These are phyloP conservation scores for Cyanidioschyzon merolae DNA, from an alignment of 23 red algal genomes.

Conservation along the genomic window DNA sequence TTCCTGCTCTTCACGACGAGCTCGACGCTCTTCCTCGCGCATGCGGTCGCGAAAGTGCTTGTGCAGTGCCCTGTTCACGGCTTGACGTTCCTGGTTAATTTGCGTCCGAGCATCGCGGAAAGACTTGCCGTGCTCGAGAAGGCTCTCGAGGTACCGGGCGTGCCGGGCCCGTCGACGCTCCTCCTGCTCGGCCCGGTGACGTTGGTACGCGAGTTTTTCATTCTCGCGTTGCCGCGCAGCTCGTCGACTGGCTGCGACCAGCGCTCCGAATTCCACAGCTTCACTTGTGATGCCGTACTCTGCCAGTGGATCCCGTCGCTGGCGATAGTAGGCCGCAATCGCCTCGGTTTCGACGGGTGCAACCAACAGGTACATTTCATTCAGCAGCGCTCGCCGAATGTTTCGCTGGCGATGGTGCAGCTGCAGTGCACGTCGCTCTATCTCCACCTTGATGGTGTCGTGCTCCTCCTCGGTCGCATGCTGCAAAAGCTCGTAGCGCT, in stretches of 20 bases:
- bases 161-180: constrained; percentile 34
- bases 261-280: not conserved
- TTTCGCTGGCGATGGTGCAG: constrained; percentile 39
- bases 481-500: constrained; percentile 35
- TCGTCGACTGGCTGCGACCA: not conserved
- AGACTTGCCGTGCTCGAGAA: constrained; percentile 29
- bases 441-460: not conserved
- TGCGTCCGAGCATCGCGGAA: constrained; percentile 19
- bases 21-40: constrained; percentile 74
- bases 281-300: not conserved
- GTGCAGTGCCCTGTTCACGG: constrained; percentile 53
- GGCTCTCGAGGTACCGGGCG: constrained; percentile 26
- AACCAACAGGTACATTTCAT: constrained; percentile 34
- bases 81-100: constrained; percentile 24
- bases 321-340: constrained; percentile 18
- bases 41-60: constrained; percentile 56
- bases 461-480: not conserved
- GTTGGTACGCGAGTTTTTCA: not conserved
- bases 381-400: constrained; percentile 37
- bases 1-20: constrained; percentile 70
- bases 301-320: constrained; percentile 3
- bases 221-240: not conserved
- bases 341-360: constrained; percentile 23
- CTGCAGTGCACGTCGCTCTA: constrained; percentile 16
- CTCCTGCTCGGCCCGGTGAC: constrained; percentile 35